Conservation (phyloP, 208 protist genomes). For the Acanthamoeba culbertsoni region DNA sequence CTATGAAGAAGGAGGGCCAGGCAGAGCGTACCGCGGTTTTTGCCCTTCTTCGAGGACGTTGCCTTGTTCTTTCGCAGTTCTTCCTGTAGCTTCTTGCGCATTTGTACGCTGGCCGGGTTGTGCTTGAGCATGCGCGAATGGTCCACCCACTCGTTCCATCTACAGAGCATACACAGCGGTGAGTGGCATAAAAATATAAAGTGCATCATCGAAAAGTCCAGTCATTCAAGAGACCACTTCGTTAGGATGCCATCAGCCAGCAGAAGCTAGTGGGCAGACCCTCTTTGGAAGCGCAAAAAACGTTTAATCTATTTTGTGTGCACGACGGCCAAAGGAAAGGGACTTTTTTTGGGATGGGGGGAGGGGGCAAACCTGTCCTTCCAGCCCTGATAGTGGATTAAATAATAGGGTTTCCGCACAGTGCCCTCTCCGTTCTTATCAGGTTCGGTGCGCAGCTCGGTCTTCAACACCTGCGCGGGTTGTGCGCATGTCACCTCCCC, state of each 20-base stretch:
- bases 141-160: constrained; percentile 62
- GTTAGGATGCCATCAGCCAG: too few species aligned
- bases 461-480: constrained; percentile 52
- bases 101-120: neutral
- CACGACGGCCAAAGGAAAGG: neutral
- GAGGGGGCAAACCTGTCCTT: constrained; percentile 48
- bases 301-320: neutral
- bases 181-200: neutral
- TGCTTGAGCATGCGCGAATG: constrained; percentile 55
- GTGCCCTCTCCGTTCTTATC: neutral
- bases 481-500: too few species aligned
- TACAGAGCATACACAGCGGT: neutral
- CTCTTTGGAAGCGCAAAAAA: neutral
- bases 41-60: neutral
- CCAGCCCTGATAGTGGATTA: constrained; percentile 59
- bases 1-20: neutral
- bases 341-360: neutral
- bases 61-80: constrained; percentile 8
- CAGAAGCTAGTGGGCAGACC: too few species aligned
- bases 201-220: too few species aligned
- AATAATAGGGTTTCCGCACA: constrained; percentile 48
- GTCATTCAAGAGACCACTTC: too few species aligned
- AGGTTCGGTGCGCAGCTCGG: neutral
- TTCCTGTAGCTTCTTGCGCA: constrained; percentile 18
- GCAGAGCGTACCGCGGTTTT: neutral